phyloP scores from a whole-genome alignment of 1,139 yeast genomes.

The Hyphopichia fennica region DNA sequence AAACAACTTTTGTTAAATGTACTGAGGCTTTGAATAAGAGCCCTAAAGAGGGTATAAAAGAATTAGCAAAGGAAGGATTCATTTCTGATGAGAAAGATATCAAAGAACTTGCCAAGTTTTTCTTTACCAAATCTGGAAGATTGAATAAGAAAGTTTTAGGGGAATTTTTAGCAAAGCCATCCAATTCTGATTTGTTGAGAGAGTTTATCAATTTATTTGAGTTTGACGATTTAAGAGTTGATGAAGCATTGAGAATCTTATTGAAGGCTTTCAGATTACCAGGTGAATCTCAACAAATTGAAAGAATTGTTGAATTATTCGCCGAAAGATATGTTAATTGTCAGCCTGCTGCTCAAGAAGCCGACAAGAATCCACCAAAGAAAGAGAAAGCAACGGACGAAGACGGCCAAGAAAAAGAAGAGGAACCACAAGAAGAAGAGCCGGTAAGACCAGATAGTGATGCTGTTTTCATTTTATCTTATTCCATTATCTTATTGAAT shows the following conservation, averaged over 20 bases:
- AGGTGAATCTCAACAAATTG: conserved; percentile 97
- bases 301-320: conserved; percentile 83
- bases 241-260: conserved; percentile 85
- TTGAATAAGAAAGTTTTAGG: conserved; percentile 88
- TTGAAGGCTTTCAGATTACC: conserved; percentile 87
- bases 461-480: conserved; percentile 70
- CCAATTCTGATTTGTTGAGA: conserved; percentile 58
- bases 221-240: conserved; percentile 76
- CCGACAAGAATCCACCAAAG: conserved; percentile 15
- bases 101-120: conserved; percentile 69
- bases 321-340: conserved; percentile 74
- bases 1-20: conserved; percentile 71
- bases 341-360: conserved; percentile 33
- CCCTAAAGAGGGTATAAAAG: conserved; percentile 72
- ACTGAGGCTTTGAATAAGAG: conserved; percentile 73
- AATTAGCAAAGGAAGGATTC: conserved; percentile 63
- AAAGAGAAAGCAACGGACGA: conserved; percentile 11
- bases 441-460: conserved; percentile 69
- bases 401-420: conserved; percentile 9
- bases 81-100: conserved; percentile 54
- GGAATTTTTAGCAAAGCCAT: conserved; percentile 77
- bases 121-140: conserved; percentile 76
- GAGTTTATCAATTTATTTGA: conserved; percentile 73
- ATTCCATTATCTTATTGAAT: conserved; percentile 74
- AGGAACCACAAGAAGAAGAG: conserved; percentile 23